phyloP scores from a whole-genome alignment of 768 basidiomycete genomes.

The Paxillus ammoniavirescens region DNA sequence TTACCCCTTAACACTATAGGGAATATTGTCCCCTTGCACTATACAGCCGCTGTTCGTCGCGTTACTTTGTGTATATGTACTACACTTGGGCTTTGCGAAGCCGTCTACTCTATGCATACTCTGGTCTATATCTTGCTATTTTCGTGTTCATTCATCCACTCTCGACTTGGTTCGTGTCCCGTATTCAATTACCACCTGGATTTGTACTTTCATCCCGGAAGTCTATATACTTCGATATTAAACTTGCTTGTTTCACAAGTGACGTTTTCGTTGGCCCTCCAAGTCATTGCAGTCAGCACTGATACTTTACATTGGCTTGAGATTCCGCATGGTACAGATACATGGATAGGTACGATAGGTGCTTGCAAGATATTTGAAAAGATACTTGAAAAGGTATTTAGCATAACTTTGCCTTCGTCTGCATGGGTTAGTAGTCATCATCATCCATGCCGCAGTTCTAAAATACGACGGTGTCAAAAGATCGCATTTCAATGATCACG shows the following conservation, averaged over 20 bases:
- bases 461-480: background rate
- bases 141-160: conserved; percentile 8
- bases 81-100: conserved; percentile 6
- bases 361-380: no score
- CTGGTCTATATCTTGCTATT: conserved; percentile 10
- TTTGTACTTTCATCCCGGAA: background rate
- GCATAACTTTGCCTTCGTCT: background rate
- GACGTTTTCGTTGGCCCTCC: no score
- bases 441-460: background rate
- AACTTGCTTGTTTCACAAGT: no score
- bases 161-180: conserved; percentile 1
- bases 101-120: conserved; percentile 23
- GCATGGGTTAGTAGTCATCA: background rate
- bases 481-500: no score
- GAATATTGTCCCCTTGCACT: conserved; percentile 23
- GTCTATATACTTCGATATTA: background rate
- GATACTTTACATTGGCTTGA: background rate
- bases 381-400: no score
- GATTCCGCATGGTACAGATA: background rate
- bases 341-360: no score
- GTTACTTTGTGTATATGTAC: conserved; percentile 33
- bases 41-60: conserved; percentile 15
- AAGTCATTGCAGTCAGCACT: no score
- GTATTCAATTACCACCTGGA: background rate
- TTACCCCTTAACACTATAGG: conserved; percentile 6